phyloP scores from a whole-genome alignment of 2,329 filamentous ascomycete species.

The Incumbomyces delicatus region DNA sequence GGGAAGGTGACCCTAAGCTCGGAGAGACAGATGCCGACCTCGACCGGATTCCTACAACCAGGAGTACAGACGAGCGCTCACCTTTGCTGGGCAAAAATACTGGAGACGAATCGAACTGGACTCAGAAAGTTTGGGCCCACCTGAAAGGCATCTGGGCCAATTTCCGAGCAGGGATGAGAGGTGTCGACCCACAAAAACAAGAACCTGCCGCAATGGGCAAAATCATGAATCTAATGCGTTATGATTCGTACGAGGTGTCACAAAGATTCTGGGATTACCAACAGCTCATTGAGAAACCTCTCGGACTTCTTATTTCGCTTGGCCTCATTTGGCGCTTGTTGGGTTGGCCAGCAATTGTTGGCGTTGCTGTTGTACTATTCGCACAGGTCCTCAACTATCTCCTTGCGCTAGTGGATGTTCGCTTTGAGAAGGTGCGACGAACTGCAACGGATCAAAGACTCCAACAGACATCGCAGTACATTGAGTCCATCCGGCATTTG shows the following conservation, averaged over 20 bases:
- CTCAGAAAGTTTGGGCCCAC: not conserved
- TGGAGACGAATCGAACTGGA: conserved; percentile 20
- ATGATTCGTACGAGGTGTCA: conserved; percentile 70
- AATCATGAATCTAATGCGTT: conserved; percentile 76
- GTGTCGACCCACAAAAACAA: conserved; percentile 20
- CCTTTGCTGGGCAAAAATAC: conserved; percentile 11
- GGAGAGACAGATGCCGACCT: conserved; percentile 19
- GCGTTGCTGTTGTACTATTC: conserved; percentile 57
- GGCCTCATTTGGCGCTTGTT: conserved; percentile 67
- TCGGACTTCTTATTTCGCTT: conserved; percentile 65
- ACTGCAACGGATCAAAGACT: conserved; percentile 66
- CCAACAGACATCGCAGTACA: conserved; percentile 73
- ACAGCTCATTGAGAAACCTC: conserved; percentile 62
- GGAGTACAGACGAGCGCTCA: conserved; percentile 8
- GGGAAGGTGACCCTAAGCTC: conserved; percentile 20
- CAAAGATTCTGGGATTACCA: conserved; percentile 81
- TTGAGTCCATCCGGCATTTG: conserved; percentile 72
- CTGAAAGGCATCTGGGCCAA: not conserved
- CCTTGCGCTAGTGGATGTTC: conserved; percentile 56
- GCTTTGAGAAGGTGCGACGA: conserved; percentile 61
- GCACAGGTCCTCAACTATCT: conserved; percentile 61
- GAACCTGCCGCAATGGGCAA: conserved; percentile 75
- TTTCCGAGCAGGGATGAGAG: conserved; percentile 2
- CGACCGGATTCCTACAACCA: conserved; percentile 1
- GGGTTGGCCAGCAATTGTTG: conserved; percentile 67